Percentiles rank a stretch among this genome's conserved stretches.
Evolutionary conservation across 352 stramenopile genomes (phyloP).

Genomic region (Globisporangium recalcitrans): DNA sequence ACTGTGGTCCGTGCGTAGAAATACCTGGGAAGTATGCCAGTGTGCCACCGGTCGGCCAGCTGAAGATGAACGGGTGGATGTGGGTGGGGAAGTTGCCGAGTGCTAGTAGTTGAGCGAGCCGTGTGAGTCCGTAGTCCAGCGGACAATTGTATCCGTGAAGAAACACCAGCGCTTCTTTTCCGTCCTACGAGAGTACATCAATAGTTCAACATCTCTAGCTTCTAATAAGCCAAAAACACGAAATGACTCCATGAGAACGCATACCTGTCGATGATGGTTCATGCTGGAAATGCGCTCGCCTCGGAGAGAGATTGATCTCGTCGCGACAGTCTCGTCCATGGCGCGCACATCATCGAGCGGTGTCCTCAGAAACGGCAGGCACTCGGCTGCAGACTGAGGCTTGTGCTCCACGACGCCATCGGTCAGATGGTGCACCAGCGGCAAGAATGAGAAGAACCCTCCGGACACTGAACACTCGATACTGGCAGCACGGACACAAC

Average conservation of each 20-base stretch:
- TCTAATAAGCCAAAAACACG: too few relatives aligned
- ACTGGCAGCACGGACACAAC: neutral
- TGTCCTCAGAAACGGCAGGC: slow-evolving; percentile 5
- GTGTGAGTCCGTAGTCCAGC: slow-evolving; percentile 58
- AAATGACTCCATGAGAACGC: neutral
- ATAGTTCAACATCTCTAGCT: too few relatives aligned
- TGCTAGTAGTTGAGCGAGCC: slow-evolving; percentile 51
- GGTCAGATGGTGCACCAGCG: slow-evolving; percentile 20
- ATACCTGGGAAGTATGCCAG: slow-evolving; percentile 62
- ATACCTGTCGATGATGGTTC: slow-evolving; percentile 1
- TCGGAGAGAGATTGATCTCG: slow-evolving; percentile 11
- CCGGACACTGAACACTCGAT: slow-evolving; percentile 41
- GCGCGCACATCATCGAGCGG: slow-evolving; percentile 7
- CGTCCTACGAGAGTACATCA: neutral
- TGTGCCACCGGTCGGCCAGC: slow-evolving; percentile 56
- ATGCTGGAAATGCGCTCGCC: neutral
- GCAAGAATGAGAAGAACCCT: slow-evolving; percentile 41
- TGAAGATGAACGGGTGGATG: slow-evolving; percentile 74
- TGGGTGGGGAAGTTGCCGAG: slow-evolving; percentile 58
- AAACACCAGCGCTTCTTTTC: slow-evolving; percentile 55
- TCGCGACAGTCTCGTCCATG: slow-evolving; percentile 11
- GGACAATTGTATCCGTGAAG: slow-evolving; percentile 72
- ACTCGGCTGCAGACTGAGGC: slow-evolving; percentile 10
- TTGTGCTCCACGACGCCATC: neutral
- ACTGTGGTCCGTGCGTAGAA: too few relatives aligned